Conservation (phyloP, 331 rosid species). For the Acacia pycnantha region DNA sequence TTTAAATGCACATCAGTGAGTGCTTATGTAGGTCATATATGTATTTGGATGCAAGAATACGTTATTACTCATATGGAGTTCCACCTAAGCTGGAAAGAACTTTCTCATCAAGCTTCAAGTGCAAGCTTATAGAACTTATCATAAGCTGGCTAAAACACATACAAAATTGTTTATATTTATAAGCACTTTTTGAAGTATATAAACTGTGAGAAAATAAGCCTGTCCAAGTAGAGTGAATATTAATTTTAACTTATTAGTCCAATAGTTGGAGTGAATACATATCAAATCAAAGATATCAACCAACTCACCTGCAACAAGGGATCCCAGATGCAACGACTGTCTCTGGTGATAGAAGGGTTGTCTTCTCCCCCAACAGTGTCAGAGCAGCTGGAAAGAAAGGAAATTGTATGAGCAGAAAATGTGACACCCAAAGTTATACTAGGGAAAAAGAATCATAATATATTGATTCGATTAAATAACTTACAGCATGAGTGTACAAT, state of each 20-base stretch:
- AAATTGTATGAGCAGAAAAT: slow-evolving; percentile 35
- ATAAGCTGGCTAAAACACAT: not conserved
- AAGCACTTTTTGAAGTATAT: not conserved
- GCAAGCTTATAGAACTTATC: not conserved
- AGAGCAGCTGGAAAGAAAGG: slow-evolving; percentile 89
- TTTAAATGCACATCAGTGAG: not conserved
- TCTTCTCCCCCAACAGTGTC: slow-evolving; percentile 89
- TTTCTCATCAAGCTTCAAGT: not conserved
- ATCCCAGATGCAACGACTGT: slow-evolving; percentile 72
- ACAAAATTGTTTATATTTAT: not conserved
- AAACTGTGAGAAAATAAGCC: not conserved
- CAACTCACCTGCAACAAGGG: slow-evolving; percentile 94
- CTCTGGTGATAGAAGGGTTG: slow-evolving; percentile 88
- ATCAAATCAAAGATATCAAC: slow-evolving; percentile 15
- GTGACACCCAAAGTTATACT: not conserved
- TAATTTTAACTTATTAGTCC: not conserved
- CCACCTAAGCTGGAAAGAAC: not conserved
- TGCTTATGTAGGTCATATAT: not conserved
- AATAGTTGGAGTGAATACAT: slow-evolving; percentile 19
- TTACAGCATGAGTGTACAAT: not conserved
- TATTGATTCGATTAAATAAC: slow-evolving; percentile 10
- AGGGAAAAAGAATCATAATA: not conserved
- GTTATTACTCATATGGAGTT: too few relatives aligned
- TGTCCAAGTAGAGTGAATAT: not conserved
- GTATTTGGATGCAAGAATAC: not conserved